A percentile compares a stretch with the other conserved stretches of the same genome.
phyloP scores from a whole-genome alignment of 768 basidiomycete genomes.

The Peribolospora baueri region DNA sequence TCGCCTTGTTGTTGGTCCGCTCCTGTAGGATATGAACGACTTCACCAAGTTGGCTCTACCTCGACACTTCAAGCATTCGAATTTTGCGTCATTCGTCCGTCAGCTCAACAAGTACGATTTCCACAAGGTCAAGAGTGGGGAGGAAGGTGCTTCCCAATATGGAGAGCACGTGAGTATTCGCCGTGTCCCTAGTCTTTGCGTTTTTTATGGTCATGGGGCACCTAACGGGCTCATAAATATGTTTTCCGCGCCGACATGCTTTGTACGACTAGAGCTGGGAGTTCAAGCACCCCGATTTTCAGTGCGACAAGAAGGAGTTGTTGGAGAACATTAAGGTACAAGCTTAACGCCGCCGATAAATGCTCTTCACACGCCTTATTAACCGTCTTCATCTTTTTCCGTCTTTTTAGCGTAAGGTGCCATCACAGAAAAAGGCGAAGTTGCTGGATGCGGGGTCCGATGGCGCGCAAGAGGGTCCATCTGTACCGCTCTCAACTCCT shows the following conservation, averaged over 20 bases:
- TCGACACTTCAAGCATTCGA: slow-evolving; percentile 82
- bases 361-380: background rate
- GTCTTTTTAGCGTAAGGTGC: slow-evolving; percentile 4
- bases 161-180: slow-evolving; percentile 29
- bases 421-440: slow-evolving; percentile 6
- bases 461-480: background rate
- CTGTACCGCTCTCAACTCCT: background rate
- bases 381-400: background rate
- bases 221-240: too few relatives aligned
- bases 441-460: background rate
- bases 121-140: slow-evolving; percentile 79
- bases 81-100: slow-evolving; percentile 64
- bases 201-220: too few relatives aligned
- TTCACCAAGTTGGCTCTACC: slow-evolving; percentile 74
- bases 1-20: background rate
- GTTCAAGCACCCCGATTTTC: slow-evolving; percentile 30
- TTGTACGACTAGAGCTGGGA: slow-evolving; percentile 19
- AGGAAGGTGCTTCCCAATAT: slow-evolving; percentile 30
- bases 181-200: too few relatives aligned
- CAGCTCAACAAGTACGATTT: slow-evolving; percentile 94
- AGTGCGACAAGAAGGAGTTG: slow-evolving; percentile 28
- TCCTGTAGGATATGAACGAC: slow-evolving; percentile 60
- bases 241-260: too few relatives aligned
- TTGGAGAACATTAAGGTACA: slow-evolving; percentile 32
- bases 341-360: too few relatives aligned